These are phyloP conservation scores for Metarhizium robertsii DNA, from an alignment of 2,329 filamentous ascomycete species.

Conservation along the genomic window DNA sequence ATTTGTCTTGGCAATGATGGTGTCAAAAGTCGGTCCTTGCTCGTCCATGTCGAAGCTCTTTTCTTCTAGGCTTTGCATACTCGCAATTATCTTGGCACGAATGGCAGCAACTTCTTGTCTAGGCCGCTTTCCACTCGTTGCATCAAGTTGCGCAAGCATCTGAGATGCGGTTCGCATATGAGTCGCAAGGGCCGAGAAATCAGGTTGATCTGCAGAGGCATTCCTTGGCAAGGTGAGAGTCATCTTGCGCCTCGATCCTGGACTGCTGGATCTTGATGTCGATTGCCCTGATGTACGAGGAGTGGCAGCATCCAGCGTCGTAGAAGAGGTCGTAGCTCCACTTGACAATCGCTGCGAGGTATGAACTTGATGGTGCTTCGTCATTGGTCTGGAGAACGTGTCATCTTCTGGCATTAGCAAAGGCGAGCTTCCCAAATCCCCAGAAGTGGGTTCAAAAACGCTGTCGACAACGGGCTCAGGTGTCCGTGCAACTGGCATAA, in stretches of 20 bases:
- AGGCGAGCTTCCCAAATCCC: slow-evolving; percentile 67
- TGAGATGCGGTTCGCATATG: slow-evolving; percentile 83
- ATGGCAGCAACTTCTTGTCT: slow-evolving; percentile 76
- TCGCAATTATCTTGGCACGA: slow-evolving; percentile 77
- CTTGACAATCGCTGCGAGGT: slow-evolving; percentile 48
- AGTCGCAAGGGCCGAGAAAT: slow-evolving; percentile 73
- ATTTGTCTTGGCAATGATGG: slow-evolving; percentile 67
- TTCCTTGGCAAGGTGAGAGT: slow-evolving; percentile 47
- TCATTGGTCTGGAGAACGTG: slow-evolving; percentile 17
- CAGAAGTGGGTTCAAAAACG: slow-evolving; percentile 73
- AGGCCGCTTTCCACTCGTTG: slow-evolving; percentile 70
- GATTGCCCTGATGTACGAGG: slow-evolving; percentile 62
- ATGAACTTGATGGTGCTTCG: slow-evolving; percentile 19
- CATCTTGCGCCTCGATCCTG: slow-evolving; percentile 50
- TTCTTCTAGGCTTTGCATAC: slow-evolving; percentile 81
- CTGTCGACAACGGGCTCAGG: slow-evolving; percentile 51
- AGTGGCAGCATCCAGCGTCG: slow-evolving; percentile 50
- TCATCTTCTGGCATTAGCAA: slow-evolving; percentile 53
- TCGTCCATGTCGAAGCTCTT: slow-evolving; percentile 74
- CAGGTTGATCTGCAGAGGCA: slow-evolving; percentile 57
- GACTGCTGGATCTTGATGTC: slow-evolving; percentile 59
- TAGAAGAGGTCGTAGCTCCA: slow-evolving; percentile 50
- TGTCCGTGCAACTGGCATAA: slow-evolving; percentile 29
- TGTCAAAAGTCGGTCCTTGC: slow-evolving; percentile 66
- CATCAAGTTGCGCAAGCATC: slow-evolving; percentile 77